Percentiles rank a stretch among this genome's conserved stretches.
Evolutionary conservation across 805 yeast genomes (phyloP).

Genomic region (Cyberlindnera veronae): DNA sequence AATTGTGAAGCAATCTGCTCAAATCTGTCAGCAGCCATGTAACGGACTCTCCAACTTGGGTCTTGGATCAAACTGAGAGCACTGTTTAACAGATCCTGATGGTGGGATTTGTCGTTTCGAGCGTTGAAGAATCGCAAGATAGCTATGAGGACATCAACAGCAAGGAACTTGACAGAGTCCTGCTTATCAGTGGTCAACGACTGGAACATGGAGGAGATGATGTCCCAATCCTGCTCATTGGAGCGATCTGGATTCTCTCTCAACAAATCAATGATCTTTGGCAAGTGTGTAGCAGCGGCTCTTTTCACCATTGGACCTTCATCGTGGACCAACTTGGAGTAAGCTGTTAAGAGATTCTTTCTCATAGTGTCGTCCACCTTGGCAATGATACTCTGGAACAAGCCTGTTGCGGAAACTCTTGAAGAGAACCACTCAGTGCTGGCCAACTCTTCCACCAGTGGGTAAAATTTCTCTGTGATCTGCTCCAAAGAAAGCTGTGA

Average conservation of each 20-base stretch:
- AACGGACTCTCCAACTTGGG: conserved; percentile 97
- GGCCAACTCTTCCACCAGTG: conserved; percentile 72
- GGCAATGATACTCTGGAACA: conserved; percentile 66
- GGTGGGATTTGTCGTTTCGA: conserved; percentile 54
- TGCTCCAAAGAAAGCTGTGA: conserved; percentile 59
- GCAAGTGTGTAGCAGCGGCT: conserved; percentile 85
- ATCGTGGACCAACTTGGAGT: conserved; percentile 71
- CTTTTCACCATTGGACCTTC: conserved; percentile 98
- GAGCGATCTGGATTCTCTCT: conserved; percentile 43
- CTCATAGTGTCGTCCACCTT: conserved; percentile 55
- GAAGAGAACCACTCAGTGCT: conserved; percentile 93
- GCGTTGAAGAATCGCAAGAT: conserved; percentile 66
- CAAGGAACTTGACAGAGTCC: conserved; percentile 88
- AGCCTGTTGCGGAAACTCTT: conserved; percentile 87
- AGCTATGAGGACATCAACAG: conserved; percentile 84
- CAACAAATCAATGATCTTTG: conserved; percentile 63
- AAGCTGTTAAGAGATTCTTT: conserved; percentile 61
- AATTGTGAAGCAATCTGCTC: conserved; percentile 68
- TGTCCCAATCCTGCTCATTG: conserved; percentile 66
- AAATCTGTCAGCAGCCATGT: conserved; percentile 95
- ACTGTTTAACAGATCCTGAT: conserved; percentile 58
- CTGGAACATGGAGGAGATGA: conserved; percentile 78
- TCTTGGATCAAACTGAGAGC: conserved; percentile 75
- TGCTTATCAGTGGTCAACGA: conserved; percentile 78
- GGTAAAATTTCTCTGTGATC: conserved; percentile 62